Conservation (phyloP, 2,329 filamentous ascomycete genomes). For the Stachybotrys elegans region DNA sequence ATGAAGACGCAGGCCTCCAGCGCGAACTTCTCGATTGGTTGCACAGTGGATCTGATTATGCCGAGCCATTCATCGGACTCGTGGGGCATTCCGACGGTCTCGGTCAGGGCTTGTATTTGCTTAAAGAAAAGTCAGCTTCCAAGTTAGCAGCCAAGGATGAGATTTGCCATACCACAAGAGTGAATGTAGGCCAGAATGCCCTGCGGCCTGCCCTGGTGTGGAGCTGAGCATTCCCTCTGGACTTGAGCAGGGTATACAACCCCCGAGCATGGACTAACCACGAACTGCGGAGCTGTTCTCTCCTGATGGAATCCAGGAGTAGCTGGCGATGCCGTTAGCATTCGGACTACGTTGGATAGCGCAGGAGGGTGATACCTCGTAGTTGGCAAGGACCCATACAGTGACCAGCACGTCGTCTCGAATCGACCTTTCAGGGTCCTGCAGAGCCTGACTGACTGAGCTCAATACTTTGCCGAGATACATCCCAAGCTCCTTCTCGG, state of each 20-base stretch:
- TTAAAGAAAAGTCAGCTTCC: too few relatives aligned
- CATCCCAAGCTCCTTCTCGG: slow-evolving; percentile 24
- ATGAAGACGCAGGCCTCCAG: slow-evolving; percentile 23
- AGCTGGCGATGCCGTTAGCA: slow-evolving; percentile 19
- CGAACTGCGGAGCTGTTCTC: slow-evolving; percentile 18
- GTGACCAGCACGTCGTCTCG: slow-evolving; percentile 32
- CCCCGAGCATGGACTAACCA: slow-evolving; percentile 33
- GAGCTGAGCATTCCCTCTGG: slow-evolving; percentile 23
- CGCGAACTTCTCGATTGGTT: slow-evolving; percentile 19
- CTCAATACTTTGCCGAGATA: slow-evolving; percentile 31
- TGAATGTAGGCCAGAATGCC: slow-evolving; percentile 33
- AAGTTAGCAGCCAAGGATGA: too few relatives aligned
- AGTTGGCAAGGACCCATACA: slow-evolving; percentile 34
- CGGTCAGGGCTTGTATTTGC: slow-evolving; percentile 32
- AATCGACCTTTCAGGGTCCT: slow-evolving; percentile 18
- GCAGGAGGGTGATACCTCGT: slow-evolving; percentile 23
- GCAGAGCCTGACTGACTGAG: slow-evolving; percentile 32
- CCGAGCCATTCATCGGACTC: slow-evolving; percentile 30
- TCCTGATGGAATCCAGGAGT: slow-evolving; percentile 29
- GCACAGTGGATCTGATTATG: slow-evolving; percentile 19
- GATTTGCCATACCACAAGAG: slow-evolving; percentile 30
- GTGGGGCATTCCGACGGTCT: slow-evolving; percentile 25
- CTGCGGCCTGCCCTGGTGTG: slow-evolving; percentile 17
- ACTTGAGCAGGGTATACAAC: slow-evolving; percentile 29
- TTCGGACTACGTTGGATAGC: background rate